Base-by-base conservation (phyloP, 768 basidiomycete genomes). In the Floccularia luteovirens region DNA sequence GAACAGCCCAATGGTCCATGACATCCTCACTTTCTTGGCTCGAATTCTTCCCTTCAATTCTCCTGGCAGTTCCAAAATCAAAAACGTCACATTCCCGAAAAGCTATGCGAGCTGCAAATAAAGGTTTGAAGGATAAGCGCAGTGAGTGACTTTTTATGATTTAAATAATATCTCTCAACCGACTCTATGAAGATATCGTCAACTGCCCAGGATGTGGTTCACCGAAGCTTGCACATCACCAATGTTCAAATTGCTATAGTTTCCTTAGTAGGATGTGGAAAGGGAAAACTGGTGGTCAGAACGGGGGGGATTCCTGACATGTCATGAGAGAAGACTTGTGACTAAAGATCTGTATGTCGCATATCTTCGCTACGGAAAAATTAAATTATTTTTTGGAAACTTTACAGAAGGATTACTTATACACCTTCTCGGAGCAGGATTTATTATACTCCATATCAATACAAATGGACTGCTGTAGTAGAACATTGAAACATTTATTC, bases 81-180 rank as follows among this genome's bases (percentile, higher is more conserved):
- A 93, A 93, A 63, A 74, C 80, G 8, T 91, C 92, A 0, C 92
- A 97, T 62, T 91, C 90, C 16, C 73, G 88, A 38, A 98, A 98
- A 61, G 75, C 83, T n/a, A 94, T 94, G 91, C 74, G 93, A 30
- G 80, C 79, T 46, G 85, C 92, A 12, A 91, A 92, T 61, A 98
- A 98, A 61, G 91, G 92, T 1, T 64, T 96, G 52, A 90, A 92
- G 59, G 92, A 97, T 62, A 93, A 90, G 60, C 80, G 80, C 44
- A 91, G 94, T 91, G 53, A 45, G 79, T 62, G 5, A 7, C 16
- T 13, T 48, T 44, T 23, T 10, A 39, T 14, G 27, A 27, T 28
- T 34, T 22, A 34, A 34, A 24, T 16, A 19, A 21, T 35, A 14
- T 19, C 46, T 17, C 34, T 13, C 36, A 23, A 31, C 48, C 28